phyloP scores from a whole-genome alignment of 371 early-diverging fungal species.

The Mortierella sp. region DNA sequence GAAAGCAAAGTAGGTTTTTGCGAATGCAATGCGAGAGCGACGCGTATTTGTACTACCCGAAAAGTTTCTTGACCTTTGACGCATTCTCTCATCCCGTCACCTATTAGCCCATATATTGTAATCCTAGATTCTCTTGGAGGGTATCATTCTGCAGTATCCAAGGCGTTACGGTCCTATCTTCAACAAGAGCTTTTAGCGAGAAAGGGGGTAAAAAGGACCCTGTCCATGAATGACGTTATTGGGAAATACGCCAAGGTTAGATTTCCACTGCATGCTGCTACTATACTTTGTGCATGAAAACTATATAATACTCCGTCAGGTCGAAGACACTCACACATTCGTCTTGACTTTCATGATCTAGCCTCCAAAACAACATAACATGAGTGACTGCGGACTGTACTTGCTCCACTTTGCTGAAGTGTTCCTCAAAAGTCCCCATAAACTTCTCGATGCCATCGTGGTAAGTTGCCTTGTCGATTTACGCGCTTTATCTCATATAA shows the following conservation, averaged over 20 bases:
- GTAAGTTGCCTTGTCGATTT: slow-evolving; percentile 28
- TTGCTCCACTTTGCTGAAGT: slow-evolving; percentile 68
- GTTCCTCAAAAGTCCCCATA: slow-evolving; percentile 59
- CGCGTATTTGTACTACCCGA: neutral
- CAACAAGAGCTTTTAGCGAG: slow-evolving; percentile 49
- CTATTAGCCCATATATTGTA: slow-evolving; percentile 46
- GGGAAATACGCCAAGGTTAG: slow-evolving; percentile 58
- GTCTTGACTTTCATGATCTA: neutral
- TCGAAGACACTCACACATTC: no score
- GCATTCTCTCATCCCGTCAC: neutral
- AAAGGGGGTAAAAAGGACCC: slow-evolving; percentile 33
- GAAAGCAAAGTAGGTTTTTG: slow-evolving; percentile 27
- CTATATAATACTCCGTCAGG: no score
- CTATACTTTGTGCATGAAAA: no score
- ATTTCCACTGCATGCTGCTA: neutral
- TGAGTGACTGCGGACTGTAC: slow-evolving; percentile 77
- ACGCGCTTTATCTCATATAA: neutral
- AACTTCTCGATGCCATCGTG: slow-evolving; percentile 45
- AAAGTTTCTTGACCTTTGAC: neutral
- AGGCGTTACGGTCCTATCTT: slow-evolving; percentile 59
- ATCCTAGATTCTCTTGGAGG: slow-evolving; percentile 70
- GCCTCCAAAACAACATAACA: slow-evolving; percentile 68
- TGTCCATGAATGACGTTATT: slow-evolving; percentile 16
- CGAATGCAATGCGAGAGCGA: no score
- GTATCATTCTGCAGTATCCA: slow-evolving; percentile 57